These are phyloP conservation scores for Globisporangium carolinianum DNA, from an alignment of 352 stramenopile species.

Conservation along the genomic window DNA sequence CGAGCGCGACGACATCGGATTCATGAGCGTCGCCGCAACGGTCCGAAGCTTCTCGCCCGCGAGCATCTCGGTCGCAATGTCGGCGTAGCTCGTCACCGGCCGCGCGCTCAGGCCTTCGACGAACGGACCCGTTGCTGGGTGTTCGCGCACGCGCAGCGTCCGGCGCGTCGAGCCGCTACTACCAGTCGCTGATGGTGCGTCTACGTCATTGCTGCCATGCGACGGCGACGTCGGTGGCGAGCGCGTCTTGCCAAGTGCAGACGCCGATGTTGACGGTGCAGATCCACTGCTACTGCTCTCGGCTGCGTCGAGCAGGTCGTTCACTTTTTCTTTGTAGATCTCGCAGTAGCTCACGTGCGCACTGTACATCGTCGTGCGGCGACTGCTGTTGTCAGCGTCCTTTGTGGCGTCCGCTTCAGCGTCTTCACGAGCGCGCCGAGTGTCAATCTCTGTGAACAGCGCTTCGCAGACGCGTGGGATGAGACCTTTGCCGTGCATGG, in stretches of 20 bases:
- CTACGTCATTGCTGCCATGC: slow-evolving; percentile 1
- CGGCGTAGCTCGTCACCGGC: slow-evolving; percentile 68
- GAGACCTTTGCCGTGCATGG: slow-evolving; percentile 45
- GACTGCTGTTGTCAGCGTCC: background rate
- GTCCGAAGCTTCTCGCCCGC: slow-evolving; percentile 93
- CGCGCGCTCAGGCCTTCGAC: slow-evolving; percentile 70
- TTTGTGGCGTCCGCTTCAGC: slow-evolving; percentile 11
- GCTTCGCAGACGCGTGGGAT: slow-evolving; percentile 78
- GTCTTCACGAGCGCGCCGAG: slow-evolving; percentile 20
- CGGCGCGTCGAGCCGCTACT: slow-evolving; percentile 4
- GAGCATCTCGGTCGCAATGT: slow-evolving; percentile 73
- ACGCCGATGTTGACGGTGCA: background rate
- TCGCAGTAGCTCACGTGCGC: slow-evolving; percentile 74
- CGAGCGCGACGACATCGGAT: slow-evolving; percentile 91
- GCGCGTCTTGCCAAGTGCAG: slow-evolving; percentile 11
- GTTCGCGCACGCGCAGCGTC: slow-evolving; percentile 68
- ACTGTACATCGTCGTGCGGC: slow-evolving; percentile 35
- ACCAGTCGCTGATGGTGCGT: background rate
- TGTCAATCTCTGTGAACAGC: slow-evolving; percentile 63
- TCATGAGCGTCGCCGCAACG: slow-evolving; percentile 95
- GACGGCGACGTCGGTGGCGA: slow-evolving; percentile 21
- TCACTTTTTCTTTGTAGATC: slow-evolving; percentile 87
- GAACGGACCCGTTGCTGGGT: slow-evolving; percentile 79
- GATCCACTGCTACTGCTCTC: background rate
- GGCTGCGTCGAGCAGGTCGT: slow-evolving; percentile 58